Percentiles rank a stretch among this genome's conserved stretches.
phyloP scores from a whole-genome alignment of 2,329 filamentous ascomycete genomes.

The Raffaelea arxii region DNA sequence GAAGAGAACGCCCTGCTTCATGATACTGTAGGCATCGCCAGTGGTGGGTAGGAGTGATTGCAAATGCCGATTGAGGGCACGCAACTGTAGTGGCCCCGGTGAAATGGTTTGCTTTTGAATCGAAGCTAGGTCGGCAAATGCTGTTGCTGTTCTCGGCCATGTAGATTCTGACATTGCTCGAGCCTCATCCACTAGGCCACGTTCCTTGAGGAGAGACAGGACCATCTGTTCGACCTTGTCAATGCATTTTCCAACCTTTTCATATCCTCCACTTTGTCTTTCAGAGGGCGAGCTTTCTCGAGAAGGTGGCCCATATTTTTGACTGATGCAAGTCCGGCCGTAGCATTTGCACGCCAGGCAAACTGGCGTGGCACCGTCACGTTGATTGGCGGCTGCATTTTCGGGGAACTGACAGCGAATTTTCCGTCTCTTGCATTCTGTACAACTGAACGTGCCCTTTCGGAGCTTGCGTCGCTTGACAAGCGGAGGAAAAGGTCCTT shows the following conservation, averaged over 20 bases:
- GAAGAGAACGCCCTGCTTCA: constrained; percentile 7
- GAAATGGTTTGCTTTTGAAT: too few species aligned
- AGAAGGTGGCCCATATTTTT: constrained; percentile 24
- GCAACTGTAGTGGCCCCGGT: constrained; percentile 1
- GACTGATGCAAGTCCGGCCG: constrained; percentile 31
- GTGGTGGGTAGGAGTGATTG: constrained; percentile 13
- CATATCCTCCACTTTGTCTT: too few species aligned
- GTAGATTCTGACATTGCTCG: too few species aligned
- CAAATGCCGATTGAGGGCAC: constrained; percentile 9
- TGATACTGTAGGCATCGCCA: constrained; percentile 11
- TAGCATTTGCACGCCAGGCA: constrained; percentile 36
- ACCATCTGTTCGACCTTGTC: too few species aligned
- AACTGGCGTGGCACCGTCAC: too few species aligned
- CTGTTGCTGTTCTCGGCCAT: too few species aligned
- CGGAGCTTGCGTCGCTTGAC: constrained; percentile 22
- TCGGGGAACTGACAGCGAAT: constrained; percentile 33
- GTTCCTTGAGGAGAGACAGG: too few species aligned
- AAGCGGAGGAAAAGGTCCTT: too few species aligned
- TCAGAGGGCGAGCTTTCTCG: too few species aligned
- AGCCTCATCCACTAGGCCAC: too few species aligned
- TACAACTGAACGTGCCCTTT: constrained; percentile 47
- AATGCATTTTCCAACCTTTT: constrained; percentile 3
- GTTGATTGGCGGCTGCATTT: too few species aligned
- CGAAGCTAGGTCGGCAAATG: too few species aligned
- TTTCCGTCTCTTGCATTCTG: constrained; percentile 43